These are phyloP conservation scores for Debaryomyces maramus DNA, from an alignment of 805 yeast species.

Conservation along the genomic window DNA sequence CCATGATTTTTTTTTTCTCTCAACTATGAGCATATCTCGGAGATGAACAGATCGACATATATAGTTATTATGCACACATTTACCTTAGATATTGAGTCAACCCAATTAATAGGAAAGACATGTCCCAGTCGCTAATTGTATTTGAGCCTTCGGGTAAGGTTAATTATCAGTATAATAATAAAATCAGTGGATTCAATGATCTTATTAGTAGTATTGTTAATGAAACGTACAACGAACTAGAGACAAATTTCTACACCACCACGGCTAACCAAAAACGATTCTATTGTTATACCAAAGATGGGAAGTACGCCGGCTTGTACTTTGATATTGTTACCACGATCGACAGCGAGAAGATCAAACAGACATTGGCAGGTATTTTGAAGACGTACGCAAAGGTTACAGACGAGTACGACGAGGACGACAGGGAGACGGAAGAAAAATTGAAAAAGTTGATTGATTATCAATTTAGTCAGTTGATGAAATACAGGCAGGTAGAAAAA, in stretches of 20 bases:
- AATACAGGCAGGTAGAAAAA: constrained; percentile 20
- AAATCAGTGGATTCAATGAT: constrained; percentile 40
- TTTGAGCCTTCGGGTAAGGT: constrained; percentile 38
- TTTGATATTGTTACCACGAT: constrained; percentile 40
- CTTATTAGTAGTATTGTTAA: constrained; percentile 35
- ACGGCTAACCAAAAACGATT: constrained; percentile 34
- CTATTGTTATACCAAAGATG: constrained; percentile 29
- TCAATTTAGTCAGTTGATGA: constrained; percentile 40
- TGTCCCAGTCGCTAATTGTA: constrained; percentile 43
- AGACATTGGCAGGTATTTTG: constrained; percentile 30
- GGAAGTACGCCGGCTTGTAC: constrained; percentile 35
- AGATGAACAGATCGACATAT: too few species aligned
- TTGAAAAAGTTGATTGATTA: constrained; percentile 35
- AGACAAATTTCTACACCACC: constrained; percentile 32
- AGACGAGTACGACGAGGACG: constrained; percentile 21
- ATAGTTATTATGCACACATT: too few species aligned
- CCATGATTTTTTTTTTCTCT: constrained; percentile 48
- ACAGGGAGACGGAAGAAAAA: constrained; percentile 19
- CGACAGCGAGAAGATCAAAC: constrained; percentile 38
- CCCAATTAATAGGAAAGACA: too few species aligned
- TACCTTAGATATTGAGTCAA: too few species aligned
- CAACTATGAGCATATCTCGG: neutral
- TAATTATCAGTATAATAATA: constrained; percentile 36
- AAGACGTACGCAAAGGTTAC: constrained; percentile 31
- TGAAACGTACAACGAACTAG: constrained; percentile 34